These are phyloP conservation scores for Coelastrella sp. DNA, from an alignment of 139 green algal genomes.

Conservation along the genomic window DNA sequence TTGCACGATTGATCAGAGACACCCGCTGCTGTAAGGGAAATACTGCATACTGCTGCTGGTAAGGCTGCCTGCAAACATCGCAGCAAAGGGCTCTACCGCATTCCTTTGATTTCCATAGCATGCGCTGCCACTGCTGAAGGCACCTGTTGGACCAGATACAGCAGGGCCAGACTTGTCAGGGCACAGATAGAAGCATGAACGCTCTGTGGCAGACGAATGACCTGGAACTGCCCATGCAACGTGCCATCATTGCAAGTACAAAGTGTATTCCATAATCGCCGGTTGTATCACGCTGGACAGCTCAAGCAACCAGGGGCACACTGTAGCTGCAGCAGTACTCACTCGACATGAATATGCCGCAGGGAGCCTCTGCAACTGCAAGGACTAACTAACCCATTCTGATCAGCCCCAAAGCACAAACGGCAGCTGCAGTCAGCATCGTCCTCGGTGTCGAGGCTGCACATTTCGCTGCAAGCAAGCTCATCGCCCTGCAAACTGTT, in stretches of 20 bases:
- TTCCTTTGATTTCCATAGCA: not conserved
- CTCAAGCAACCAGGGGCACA: no score
- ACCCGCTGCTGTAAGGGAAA: not conserved
- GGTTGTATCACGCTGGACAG: no score
- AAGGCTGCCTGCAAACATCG: constrained; percentile 30
- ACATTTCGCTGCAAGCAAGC: not conserved
- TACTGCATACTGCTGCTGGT: not conserved
- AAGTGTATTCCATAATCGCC: no score
- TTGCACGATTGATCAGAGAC: not conserved
- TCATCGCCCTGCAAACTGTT: not conserved
- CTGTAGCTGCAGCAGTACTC: not conserved
- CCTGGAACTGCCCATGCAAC: no score
- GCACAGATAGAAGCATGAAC: not conserved
- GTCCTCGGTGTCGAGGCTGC: not conserved
- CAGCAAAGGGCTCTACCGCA: not conserved
- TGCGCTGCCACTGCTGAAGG: constrained; percentile 23
- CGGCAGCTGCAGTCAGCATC: not conserved
- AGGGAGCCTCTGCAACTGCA: constrained; percentile 10
- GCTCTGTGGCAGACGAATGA: no score
- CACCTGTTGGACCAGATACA: not conserved
- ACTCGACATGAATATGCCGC: constrained; percentile 12
- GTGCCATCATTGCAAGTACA: no score
- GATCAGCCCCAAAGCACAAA: constrained; percentile 14
- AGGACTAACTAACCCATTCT: not conserved
- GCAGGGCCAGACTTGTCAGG: not conserved